Evolutionary conservation across 352 stramenopile species (phyloP), one percentile per base, ranked within the genome.

Genomic region (Phytophthora cryptogea): DNA sequence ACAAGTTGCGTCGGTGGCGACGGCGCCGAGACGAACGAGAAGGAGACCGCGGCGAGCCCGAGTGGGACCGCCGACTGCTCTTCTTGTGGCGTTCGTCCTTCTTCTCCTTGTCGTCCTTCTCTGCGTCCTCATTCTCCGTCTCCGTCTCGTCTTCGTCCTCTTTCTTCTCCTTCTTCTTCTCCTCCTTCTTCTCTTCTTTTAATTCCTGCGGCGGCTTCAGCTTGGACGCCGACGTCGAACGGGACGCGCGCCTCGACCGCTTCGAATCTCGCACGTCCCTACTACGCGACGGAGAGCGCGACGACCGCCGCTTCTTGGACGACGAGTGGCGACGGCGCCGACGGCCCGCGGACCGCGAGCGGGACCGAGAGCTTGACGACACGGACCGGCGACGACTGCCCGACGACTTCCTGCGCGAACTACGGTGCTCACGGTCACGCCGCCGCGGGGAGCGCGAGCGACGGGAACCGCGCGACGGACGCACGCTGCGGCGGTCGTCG

Each of bases 1-100:
- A 88, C 8, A 56, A 66, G 31, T 35, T 62, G 27, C 59, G 68
- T 31, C 77, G 76, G 37, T 71, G 80, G 16, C 76, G 74, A 32
- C 76, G 73, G 42, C 64, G 76, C 35, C 73, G 59, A 4, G 76
- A 83, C n/a, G 85, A 89, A 8, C 75, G 68, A 5, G 79, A 79
- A 23, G 74, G 69, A 35, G 82, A 89, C 2, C 62, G 69, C 35
- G 63, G 63, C 20, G 86, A 92, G 9, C 64, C 63, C 2, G 81
- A 89, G 0, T 68, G 59, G 17, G 81, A 90, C 8, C 72, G 78
- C 4, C 78, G 79, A 42, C 79, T 86, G 59, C 68, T 82, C 51
- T 81, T 86, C 28, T 60, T 52, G 20, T 43, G 54, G 1, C 60
- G 58, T 0, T 64, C 44, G 3, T 63, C 36, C n/a, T 64, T 59